Conservation (phyloP, 768 basidiomycete genomes). For the Mycena metata region DNA sequence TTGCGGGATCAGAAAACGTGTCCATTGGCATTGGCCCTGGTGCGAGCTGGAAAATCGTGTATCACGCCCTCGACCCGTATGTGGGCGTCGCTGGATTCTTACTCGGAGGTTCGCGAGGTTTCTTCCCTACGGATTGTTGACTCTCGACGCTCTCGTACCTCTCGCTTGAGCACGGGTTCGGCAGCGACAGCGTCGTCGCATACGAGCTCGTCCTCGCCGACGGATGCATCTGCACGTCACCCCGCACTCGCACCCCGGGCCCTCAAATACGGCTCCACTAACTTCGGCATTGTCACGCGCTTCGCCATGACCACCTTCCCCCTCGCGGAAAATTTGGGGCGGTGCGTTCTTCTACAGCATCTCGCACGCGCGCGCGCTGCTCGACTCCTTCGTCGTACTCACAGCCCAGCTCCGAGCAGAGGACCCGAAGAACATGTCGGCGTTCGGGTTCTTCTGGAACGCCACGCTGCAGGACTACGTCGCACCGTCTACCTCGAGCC, state of each 20-base stretch:
- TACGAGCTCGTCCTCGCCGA: conserved; percentile 39
- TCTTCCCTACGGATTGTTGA: neutral
- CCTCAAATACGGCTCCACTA: conserved; percentile 37
- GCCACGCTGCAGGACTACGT: conserved; percentile 18
- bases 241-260: conserved; percentile 30
- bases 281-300: conserved; percentile 40
- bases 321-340: conserved; percentile 31
- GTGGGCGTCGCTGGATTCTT: conserved; percentile 35
- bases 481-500: conserved; percentile 23
- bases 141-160: conserved; percentile 32
- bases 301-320: conserved; percentile 35
- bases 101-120: conserved; percentile 22
- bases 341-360: conserved; percentile 33
- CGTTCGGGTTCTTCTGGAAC: conserved; percentile 25
- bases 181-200: conserved; percentile 30
- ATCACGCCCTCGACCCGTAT: conserved; percentile 20
- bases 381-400: conserved; percentile 24
- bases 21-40: conserved; percentile 31
- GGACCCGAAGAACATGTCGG: conserved; percentile 25
- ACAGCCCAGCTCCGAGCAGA: conserved; percentile 14
- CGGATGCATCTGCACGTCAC: conserved; percentile 28
- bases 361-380: conserved; percentile 11
- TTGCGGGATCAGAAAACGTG: conserved; percentile 19
- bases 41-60: conserved; percentile 25
- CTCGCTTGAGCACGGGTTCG: conserved; percentile 29